Evolutionary conservation across 345 rosid genomes (phyloP).

Genomic region (Schrenkiella parvula): DNA sequence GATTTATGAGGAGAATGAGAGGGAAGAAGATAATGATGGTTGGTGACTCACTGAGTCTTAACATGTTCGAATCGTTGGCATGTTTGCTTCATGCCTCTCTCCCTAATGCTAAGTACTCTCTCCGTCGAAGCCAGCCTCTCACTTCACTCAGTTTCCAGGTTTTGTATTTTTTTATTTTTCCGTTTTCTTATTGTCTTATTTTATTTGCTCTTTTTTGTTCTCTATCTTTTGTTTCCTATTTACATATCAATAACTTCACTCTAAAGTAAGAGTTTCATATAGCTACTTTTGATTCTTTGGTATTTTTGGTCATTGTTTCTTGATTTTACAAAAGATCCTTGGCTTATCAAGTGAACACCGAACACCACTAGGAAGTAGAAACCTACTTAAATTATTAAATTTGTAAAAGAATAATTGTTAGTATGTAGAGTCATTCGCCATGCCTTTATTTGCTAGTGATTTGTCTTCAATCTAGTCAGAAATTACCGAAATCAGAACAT

Average conservation of each 20-base stretch:
- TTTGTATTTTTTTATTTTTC: background rate
- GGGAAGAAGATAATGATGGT: constrained; percentile 98
- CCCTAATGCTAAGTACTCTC: constrained; percentile 51
- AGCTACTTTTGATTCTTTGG: background rate
- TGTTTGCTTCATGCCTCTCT: constrained; percentile 72
- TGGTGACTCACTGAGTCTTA: constrained; percentile 88
- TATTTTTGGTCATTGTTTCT: constrained; percentile 5
- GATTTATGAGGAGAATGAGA: constrained; percentile 68
- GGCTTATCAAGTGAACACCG: constrained; percentile 18
- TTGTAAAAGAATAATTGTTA: background rate
- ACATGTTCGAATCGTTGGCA: constrained; percentile 72
- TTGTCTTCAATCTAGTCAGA: background rate
- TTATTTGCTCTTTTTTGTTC: background rate
- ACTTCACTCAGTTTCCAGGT: constrained; percentile 68
- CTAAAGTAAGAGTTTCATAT: constrained; percentile 7
- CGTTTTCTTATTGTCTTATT: background rate
- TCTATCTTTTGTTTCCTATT: background rate
- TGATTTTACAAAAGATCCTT: constrained; percentile 8
- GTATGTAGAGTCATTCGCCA: background rate
- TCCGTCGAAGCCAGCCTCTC: constrained; percentile 38
- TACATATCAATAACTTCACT: constrained; percentile 15
- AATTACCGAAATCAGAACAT: background rate
- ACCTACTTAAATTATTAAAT: constrained; percentile 1
- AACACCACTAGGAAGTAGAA: constrained; percentile 17
- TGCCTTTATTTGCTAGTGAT: background rate